Percentiles rank a stretch among this genome's conserved stretches.
Evolutionary conservation across 1,284 basidiomycete species (phyloP).

Genomic region (Fomitiporia mediterranea): DNA sequence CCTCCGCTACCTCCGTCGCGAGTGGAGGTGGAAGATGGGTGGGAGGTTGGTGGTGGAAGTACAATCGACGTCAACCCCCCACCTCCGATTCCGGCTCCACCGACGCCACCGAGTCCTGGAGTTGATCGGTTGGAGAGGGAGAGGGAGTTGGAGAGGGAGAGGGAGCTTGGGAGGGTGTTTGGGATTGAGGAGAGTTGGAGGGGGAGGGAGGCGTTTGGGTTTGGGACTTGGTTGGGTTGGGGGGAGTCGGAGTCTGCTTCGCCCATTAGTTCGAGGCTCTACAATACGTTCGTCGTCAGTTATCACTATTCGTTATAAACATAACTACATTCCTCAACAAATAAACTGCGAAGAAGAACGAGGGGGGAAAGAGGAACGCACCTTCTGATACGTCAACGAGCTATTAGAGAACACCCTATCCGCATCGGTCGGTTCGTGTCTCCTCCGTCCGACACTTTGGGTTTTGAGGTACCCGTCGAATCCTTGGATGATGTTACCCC

Average conservation of each 20-base stretch:
- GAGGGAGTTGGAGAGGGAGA: too few species aligned
- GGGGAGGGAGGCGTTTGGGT: not conserved
- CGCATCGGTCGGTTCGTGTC: slow-evolving; percentile 67
- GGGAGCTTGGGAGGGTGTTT: slow-evolving; percentile 40
- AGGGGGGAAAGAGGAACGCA: slow-evolving; percentile 27
- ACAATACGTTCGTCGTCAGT: not conserved
- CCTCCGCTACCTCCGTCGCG: not conserved
- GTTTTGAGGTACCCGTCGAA: slow-evolving; percentile 82
- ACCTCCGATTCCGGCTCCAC: too few species aligned
- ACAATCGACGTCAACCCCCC: slow-evolving; percentile 63
- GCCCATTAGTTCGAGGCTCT: slow-evolving; percentile 71
- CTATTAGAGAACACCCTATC: slow-evolving; percentile 78
- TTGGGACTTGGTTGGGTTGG: not conserved
- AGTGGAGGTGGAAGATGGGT: slow-evolving; percentile 24
- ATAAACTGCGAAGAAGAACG: not conserved
- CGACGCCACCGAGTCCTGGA: too few species aligned
- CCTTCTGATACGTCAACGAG: slow-evolving; percentile 69
- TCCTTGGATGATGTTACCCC: slow-evolving; percentile 79
- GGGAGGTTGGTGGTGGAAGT: slow-evolving; percentile 58
- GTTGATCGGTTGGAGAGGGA: too few species aligned
- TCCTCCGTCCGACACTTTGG: slow-evolving; percentile 56
- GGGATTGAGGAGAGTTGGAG: not conserved
- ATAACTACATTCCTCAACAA: too few species aligned
- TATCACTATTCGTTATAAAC: too few species aligned
- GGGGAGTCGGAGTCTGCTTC: slow-evolving; percentile 56